phyloP scores from a whole-genome alignment of 164 flowering plant genomes.

The Cinnamomum chago region DNA sequence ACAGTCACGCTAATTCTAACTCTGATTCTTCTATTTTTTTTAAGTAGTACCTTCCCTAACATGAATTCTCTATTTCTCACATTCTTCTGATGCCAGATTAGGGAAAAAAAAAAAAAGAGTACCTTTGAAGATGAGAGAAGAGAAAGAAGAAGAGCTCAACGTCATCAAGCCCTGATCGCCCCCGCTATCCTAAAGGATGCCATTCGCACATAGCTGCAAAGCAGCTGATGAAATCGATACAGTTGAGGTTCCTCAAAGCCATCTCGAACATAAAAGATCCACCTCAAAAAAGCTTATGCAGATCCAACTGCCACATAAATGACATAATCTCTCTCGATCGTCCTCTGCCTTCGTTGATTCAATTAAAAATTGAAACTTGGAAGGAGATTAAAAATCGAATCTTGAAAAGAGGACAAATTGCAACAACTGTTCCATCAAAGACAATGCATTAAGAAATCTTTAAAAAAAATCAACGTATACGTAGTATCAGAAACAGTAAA shows the following conservation, averaged over 20 bases:
- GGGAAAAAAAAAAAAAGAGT: neutral
- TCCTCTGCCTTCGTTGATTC: too few relatives aligned
- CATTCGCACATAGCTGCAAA: conserved; percentile 64
- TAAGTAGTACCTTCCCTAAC: too few relatives aligned
- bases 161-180: conserved; percentile 30
- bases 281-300: conserved; percentile 19
- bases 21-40: too few relatives aligned
- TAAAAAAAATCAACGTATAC: neutral
- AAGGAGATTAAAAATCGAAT: neutral
- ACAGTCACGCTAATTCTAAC: too few relatives aligned
- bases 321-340: neutral
- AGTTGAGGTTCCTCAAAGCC: conserved; percentile 37
- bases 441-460: too few relatives aligned
- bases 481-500: too few relatives aligned
- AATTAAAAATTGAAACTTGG: neutral
- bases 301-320: neutral
- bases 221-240: conserved; percentile 32
- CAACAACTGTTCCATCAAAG: neutral
- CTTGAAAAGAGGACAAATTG: neutral
- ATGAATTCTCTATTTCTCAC: neutral
- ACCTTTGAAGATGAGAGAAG: neutral
- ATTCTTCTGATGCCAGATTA: neutral
- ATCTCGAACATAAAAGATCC: conserved; percentile 36
- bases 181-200: conserved; percentile 65
- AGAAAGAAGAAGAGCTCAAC: conserved; percentile 9